These are phyloP conservation scores for Hypoxylon rubiginosum DNA, from an alignment of 2,329 filamentous ascomycete species.

Conservation along the genomic window DNA sequence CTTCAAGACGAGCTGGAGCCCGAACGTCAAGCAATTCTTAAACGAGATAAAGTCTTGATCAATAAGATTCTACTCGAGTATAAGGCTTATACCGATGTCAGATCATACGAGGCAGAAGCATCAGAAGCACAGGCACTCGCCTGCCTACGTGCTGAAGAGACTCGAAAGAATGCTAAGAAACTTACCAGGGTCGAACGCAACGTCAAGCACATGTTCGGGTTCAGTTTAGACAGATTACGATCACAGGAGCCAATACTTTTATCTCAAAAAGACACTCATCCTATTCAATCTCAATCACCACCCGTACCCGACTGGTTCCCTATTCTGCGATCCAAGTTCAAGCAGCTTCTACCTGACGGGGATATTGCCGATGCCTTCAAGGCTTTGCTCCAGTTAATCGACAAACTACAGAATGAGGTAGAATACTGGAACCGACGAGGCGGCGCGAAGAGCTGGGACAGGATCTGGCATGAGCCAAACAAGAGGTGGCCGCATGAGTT, in stretches of 20 bases:
- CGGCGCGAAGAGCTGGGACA: conserved; percentile 39
- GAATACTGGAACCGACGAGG: conserved; percentile 10
- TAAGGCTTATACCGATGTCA: neutral
- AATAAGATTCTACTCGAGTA: no score
- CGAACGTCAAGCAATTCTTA: no score
- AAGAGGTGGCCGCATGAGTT: conserved; percentile 40
- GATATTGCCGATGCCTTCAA: neutral
- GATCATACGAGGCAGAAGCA: no score
- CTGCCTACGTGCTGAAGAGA: no score
- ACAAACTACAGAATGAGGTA: conserved; percentile 29
- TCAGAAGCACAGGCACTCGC: no score
- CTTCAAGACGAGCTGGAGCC: no score
- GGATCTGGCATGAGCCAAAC: conserved; percentile 44
- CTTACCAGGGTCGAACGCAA: neutral
- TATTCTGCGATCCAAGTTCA: neutral
- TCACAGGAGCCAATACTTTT: no score
- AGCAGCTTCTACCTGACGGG: neutral
- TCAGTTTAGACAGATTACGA: neutral
- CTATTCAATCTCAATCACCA: neutral
- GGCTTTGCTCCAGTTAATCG: conserved; percentile 28
- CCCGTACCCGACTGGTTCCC: conserved; percentile 47
- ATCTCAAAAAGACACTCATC: neutral
- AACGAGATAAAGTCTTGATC: no score
- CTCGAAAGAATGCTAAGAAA: neutral
- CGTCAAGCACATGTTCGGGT: neutral